Percentiles rank a stretch among this genome's conserved stretches.
phyloP scores from a whole-genome alignment of 2,329 filamentous ascomycete genomes.

The Xylaria sp. region DNA sequence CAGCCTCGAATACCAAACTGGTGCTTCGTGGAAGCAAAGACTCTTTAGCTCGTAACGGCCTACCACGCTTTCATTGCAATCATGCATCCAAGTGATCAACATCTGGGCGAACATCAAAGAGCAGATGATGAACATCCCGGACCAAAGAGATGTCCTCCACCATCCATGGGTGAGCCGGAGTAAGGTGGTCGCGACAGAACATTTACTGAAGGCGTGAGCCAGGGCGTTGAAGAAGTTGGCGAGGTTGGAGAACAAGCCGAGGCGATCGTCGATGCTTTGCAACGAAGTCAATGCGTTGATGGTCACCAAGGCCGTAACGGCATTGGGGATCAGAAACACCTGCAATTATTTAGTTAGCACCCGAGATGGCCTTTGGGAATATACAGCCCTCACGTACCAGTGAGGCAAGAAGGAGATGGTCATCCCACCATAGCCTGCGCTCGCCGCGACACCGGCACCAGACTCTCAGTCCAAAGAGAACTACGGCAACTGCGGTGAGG shows the following conservation, averaged over 20 bases:
- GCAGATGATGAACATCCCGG: constrained; percentile 5
- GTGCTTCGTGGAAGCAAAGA: constrained; percentile 12
- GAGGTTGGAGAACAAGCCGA: constrained; percentile 13
- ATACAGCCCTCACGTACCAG: constrained; percentile 11
- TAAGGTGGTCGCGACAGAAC: constrained; percentile 21
- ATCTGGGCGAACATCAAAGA: constrained; percentile 17
- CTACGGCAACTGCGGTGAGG: constrained; percentile 10
- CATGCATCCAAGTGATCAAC: constrained; percentile 23
- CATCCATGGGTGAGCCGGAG: constrained; percentile 16
- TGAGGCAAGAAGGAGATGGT: constrained; percentile 14
- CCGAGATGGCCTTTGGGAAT: not conserved
- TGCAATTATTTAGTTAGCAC: constrained; percentile 1
- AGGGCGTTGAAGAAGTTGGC: constrained; percentile 24
- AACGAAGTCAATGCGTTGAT: not conserved
- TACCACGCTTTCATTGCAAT: constrained; percentile 8
- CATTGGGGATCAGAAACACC: constrained; percentile 18
- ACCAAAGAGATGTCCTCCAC: constrained; percentile 20
- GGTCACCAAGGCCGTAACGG: constrained; percentile 4
- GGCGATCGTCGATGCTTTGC: not conserved
- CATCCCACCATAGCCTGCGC: constrained; percentile 6
- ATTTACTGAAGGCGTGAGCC: constrained; percentile 24
- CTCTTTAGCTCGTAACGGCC: constrained; percentile 15
- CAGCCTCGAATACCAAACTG: constrained; percentile 11
- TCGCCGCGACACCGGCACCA: not conserved
- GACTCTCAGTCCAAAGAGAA: not conserved